phyloP scores from a whole-genome alignment of 2,329 filamentous ascomycete species.

The Pseudogymnoascus sp. region DNA sequence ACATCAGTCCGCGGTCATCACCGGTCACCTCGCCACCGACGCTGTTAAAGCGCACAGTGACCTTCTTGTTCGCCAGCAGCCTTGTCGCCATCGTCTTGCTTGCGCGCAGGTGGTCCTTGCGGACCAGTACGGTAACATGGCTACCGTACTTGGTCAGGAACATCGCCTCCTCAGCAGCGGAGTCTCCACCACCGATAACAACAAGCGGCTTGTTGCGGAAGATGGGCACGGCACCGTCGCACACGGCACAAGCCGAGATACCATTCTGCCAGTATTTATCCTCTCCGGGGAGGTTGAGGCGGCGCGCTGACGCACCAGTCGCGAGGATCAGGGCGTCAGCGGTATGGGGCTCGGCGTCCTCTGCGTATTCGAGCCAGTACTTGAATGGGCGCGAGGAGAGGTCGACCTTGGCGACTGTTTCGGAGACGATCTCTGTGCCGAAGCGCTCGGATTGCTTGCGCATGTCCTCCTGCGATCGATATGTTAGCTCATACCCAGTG shows the following conservation, averaged over 20 bases:
- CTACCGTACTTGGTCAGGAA: conserved; percentile 97
- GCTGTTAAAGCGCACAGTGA: conserved; percentile 81
- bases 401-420: conserved; percentile 87
- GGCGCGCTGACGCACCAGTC: conserved; percentile 84
- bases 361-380: conserved; percentile 85
- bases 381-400: conserved; percentile 79
- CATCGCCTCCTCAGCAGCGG: conserved; percentile 91
- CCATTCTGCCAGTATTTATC: conserved; percentile 97
- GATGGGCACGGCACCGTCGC: conserved; percentile 93
- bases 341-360: conserved; percentile 71
- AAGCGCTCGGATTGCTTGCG: conserved; percentile 83
- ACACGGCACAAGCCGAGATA: conserved; percentile 93
- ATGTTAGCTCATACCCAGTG: not conserved
- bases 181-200: conserved; percentile 95
- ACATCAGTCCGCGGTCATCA: conserved; percentile 81
- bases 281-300: conserved; percentile 78
- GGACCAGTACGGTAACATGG: conserved; percentile 89
- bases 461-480: conserved; percentile 61
- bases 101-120: conserved; percentile 77
- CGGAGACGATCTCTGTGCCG: conserved; percentile 85
- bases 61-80: conserved; percentile 75
- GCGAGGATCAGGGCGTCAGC: conserved; percentile 91
- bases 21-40: conserved; percentile 78
- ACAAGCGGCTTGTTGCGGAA: conserved; percentile 94
- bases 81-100: conserved; percentile 88